These are phyloP conservation scores for Neurospora sp. DNA, from an alignment of 495 filamentous ascomycete genomes.

Conservation along the genomic window DNA sequence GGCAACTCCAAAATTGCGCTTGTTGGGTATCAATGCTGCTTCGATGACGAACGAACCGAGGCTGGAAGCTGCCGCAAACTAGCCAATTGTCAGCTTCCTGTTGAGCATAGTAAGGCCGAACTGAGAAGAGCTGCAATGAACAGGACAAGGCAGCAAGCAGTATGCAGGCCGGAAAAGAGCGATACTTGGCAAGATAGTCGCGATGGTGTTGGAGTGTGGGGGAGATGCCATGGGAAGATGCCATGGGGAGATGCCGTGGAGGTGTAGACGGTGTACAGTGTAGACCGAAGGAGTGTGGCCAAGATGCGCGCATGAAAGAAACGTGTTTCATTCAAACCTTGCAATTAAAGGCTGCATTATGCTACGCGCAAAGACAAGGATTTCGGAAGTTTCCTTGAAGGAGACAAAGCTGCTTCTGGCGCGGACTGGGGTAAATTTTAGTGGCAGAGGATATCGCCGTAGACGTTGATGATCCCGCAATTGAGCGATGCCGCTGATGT, in stretches of 20 bases:
- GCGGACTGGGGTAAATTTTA: constrained; percentile 2
- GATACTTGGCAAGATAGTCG: constrained; percentile 14
- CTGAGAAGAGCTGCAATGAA: background rate
- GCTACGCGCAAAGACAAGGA: constrained; percentile 25
- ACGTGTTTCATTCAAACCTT: constrained; percentile 36
- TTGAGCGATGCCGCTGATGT: background rate
- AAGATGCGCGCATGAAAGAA: constrained; percentile 34
- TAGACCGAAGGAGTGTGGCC: constrained; percentile 17
- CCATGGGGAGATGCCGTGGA: constrained; percentile 7
- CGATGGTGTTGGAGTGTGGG: constrained; percentile 1
- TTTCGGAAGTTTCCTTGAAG: constrained; percentile 34
- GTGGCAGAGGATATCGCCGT: background rate
- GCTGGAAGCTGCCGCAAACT: background rate
- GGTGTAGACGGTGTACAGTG: constrained; percentile 17
- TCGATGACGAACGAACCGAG: background rate
- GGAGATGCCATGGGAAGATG: background rate
- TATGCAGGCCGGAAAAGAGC: background rate
- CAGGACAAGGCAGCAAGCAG: constrained; percentile 1
- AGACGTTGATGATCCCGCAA: background rate
- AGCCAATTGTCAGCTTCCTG: constrained; percentile 2
- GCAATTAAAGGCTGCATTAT: constrained; percentile 43
- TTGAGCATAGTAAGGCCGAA: background rate
- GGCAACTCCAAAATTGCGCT: constrained; percentile 35
- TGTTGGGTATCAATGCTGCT: constrained; percentile 27
- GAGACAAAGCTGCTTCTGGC: constrained; percentile 30